Conservation (phyloP, 768 basidiomycete genomes). For the Cytidiella melzeri region DNA sequence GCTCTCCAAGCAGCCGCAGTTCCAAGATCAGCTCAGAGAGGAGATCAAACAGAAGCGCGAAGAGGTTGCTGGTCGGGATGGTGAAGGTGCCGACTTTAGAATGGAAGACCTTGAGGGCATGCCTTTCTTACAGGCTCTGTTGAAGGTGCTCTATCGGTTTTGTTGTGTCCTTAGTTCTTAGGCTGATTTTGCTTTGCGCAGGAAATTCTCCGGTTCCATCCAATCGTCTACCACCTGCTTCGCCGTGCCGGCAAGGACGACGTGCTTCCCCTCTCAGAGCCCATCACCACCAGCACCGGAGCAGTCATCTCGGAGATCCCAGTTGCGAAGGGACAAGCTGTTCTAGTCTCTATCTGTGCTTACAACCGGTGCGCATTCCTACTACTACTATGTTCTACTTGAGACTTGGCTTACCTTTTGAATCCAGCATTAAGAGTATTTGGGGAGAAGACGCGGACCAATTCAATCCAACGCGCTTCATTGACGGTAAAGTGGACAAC, state of each 20-base stretch:
- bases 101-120: constrained; percentile 29
- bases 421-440: constrained; percentile 19
- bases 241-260: constrained; percentile 26
- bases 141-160: constrained; percentile 23
- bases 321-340: constrained; percentile 21
- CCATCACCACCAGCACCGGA: constrained; percentile 24
- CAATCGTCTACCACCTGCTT: constrained; percentile 23
- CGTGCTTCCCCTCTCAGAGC: constrained; percentile 27
- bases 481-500: constrained; percentile 7
- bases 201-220: constrained; percentile 28
- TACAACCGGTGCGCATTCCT: constrained; percentile 27
- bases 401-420: background rate
- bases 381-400: background rate
- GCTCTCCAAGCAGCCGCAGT: constrained; percentile 22
- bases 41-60: constrained; percentile 22
- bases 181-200: background rate
- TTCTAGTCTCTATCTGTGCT: constrained; percentile 21
- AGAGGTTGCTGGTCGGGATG: constrained; percentile 12
- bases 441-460: constrained; percentile 28
- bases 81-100: constrained; percentile 22
- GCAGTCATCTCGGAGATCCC: constrained; percentile 22
- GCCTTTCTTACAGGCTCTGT: constrained; percentile 25
- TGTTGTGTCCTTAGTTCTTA: background rate
- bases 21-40: constrained; percentile 21
- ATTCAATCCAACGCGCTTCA: constrained; percentile 25